Evolutionary conservation across 805 yeast genomes (phyloP).

Genomic region (Wilhelminamyces savonicus): DNA sequence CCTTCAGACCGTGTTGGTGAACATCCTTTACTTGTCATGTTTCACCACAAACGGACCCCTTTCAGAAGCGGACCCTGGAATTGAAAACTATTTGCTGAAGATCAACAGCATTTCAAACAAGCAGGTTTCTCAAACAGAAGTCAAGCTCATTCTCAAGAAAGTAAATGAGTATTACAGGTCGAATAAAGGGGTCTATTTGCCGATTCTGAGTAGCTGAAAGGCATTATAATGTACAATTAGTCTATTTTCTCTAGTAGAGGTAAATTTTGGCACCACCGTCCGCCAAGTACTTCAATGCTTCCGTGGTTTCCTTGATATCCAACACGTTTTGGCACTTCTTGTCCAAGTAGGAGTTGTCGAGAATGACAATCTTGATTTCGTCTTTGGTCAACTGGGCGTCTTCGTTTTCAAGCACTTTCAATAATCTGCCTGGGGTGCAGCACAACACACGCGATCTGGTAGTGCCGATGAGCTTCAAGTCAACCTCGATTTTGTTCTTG

Average conservation of each 20-base stretch:
- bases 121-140: too few species aligned
- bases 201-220: slow-evolving; percentile 14
- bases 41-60: too few species aligned
- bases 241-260: slow-evolving; percentile 32
- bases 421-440: slow-evolving; percentile 58
- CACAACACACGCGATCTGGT: slow-evolving; percentile 48
- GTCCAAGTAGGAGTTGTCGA: slow-evolving; percentile 60
- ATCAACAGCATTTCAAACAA: too few species aligned
- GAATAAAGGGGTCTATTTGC: slow-evolving; percentile 14
- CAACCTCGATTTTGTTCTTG: slow-evolving; percentile 67
- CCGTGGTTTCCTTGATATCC: slow-evolving; percentile 47
- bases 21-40: slow-evolving; percentile 16
- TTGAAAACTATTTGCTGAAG: too few species aligned
- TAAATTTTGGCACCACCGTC: slow-evolving; percentile 43
- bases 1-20: slow-evolving; percentile 13
- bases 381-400: slow-evolving; percentile 32
- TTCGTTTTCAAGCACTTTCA: slow-evolving; percentile 40
- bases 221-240: neutral
- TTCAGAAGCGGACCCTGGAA: slow-evolving; percentile 13
- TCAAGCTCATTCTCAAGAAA: too few species aligned
- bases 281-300: slow-evolving; percentile 35
- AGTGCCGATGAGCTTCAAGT: slow-evolving; percentile 39
- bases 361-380: slow-evolving; percentile 48
- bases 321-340: slow-evolving; percentile 53
- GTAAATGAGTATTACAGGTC: slow-evolving; percentile 28